Evolutionary conservation across 2,329 filamentous ascomycete species (phyloP), one percentile per base, ranked within the genome.

Genomic region (Dichotomopilus funicola): DNA sequence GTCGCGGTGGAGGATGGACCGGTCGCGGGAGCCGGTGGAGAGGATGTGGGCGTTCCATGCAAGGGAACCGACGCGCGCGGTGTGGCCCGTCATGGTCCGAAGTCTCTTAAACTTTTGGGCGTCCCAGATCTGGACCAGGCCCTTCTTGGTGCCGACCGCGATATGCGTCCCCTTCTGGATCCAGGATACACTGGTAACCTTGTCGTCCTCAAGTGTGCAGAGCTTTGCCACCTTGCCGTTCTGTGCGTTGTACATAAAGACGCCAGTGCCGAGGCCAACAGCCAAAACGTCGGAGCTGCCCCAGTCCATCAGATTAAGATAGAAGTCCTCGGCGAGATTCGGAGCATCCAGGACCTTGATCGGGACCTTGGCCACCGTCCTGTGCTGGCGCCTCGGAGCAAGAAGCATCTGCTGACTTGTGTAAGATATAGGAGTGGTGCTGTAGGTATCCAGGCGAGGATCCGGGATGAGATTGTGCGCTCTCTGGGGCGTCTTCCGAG

Each of bases 31-130:
- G 27, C 94, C 94, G 3, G 94, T 97, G 0, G 91, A 95, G 27
- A 99, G 82, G 54, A 99, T 96, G 68, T 99, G 94, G 51, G 94
- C 91, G 66, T 99, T 99, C 94, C 94, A 99, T 0, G 94, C 94
- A 58, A 99, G 76, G 35, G 92, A 91, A 31, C 94, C 94, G 41
- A 99, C 94, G 57, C 94, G 85, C 57, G 88, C 90, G 0, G 91
- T 94, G 70, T 99, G 94, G 2, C 94, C 94, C 6, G 90, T 96
- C 94, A 99, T 99, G 6, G 92, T 96, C 62, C 94, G 83, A 57
- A 99, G 72, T 48, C 92, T 83, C 58, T 92, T 83, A 60, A 87
- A 84, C 68, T 87, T 86, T 66, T 95, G 88, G 1, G 92, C 94
- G 72, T 99, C 94, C 89, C 92, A 99, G 46, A 99, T 97, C 68